phyloP scores from a whole-genome alignment of 495 filamentous ascomycete genomes.

The Aspergillus homomorphus region DNA sequence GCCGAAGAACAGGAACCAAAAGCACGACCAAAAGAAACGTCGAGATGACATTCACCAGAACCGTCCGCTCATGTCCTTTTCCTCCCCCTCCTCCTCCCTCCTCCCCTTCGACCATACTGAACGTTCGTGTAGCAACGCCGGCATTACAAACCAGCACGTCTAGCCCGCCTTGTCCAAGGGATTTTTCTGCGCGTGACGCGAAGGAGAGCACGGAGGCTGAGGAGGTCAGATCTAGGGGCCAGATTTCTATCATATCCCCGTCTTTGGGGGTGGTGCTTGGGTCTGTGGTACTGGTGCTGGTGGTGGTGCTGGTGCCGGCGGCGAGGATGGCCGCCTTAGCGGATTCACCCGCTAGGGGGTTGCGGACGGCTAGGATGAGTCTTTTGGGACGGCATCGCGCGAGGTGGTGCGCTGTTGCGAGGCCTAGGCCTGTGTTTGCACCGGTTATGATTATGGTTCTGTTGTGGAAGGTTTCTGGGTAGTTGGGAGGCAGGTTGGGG shows the following conservation, averaged over 20 bases:
- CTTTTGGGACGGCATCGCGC: conserved; percentile 33
- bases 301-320: conserved; percentile 20
- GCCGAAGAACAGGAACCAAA: conserved; percentile 26
- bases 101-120: conserved; percentile 15
- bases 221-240: conserved; percentile 34
- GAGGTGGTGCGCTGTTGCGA: conserved; percentile 45
- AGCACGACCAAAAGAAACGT: conserved; percentile 36
- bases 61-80: conserved; percentile 36
- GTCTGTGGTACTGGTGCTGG: no score
- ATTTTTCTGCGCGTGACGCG: conserved; percentile 21
- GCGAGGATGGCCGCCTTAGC: conserved; percentile 33
- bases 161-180: conserved; percentile 21
- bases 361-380: conserved; percentile 47
- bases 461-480: conserved; percentile 15
- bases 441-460: conserved; percentile 54
- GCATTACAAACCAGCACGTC: conserved; percentile 39
- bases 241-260: conserved; percentile 40
- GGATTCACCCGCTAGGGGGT: conserved; percentile 36
- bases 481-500: neutral
- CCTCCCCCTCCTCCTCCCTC: no score
- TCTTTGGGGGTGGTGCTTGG: no score
- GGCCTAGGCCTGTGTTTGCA: conserved; percentile 48
- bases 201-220: conserved; percentile 34
- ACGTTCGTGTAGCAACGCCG: conserved; percentile 23
- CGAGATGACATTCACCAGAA: conserved; percentile 43